A percentile compares a stretch with the other conserved stretches of the same genome.
Evolutionary conservation across 805 yeast genomes (phyloP).

Genomic region (Ogataea pini): DNA sequence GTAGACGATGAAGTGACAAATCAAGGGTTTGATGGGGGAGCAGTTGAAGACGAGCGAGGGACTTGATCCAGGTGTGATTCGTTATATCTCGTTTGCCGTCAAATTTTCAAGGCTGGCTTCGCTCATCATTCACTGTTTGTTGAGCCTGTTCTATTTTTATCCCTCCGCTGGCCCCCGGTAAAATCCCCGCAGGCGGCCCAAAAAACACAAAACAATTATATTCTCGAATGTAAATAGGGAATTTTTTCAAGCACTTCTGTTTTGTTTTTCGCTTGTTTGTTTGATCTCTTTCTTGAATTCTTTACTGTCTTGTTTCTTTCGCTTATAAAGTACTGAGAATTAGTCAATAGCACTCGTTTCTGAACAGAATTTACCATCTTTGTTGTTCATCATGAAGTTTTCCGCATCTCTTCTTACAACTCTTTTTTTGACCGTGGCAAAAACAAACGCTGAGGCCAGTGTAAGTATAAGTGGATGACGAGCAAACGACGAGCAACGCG

Average conservation of each 20-base stretch:
- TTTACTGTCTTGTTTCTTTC: conserved; percentile 5
- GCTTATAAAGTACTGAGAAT: not conserved
- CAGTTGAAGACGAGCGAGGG: no score
- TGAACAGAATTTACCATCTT: not conserved
- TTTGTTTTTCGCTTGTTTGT: conserved; percentile 8
- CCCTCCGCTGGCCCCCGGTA: not conserved
- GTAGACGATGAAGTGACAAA: no score
- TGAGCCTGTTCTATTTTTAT: not conserved
- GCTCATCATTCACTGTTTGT: no score
- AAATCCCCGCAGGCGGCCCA: not conserved
- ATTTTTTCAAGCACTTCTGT: conserved; percentile 3
- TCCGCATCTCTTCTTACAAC: conserved; percentile 26
- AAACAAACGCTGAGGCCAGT: conserved; percentile 29
- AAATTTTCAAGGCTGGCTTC: no score
- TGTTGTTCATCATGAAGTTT: conserved; percentile 28
- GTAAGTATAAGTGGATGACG: conserved; percentile 4
- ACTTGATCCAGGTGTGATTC: no score
- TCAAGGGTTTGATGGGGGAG: no score
- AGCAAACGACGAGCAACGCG: no score
- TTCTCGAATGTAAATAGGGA: not conserved
- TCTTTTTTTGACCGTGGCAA: conserved; percentile 22
- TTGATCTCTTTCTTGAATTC: conserved; percentile 2
- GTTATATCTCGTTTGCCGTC: no score
- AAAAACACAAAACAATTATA: not conserved
- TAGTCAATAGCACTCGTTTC: conserved; percentile 5